Conservation (phyloP, 306 rosid genomes). For the Malus fusca region DNA sequence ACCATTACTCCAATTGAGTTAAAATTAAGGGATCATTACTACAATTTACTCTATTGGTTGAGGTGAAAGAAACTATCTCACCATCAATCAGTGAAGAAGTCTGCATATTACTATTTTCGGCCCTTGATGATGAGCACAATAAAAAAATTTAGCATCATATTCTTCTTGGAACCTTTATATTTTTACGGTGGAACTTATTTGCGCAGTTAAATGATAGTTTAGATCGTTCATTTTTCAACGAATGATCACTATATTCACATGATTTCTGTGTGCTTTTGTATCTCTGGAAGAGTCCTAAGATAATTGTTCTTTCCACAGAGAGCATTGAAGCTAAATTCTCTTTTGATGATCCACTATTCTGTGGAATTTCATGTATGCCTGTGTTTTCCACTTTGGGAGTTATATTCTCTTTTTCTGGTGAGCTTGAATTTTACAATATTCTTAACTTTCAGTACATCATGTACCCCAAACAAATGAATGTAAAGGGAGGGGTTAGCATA, state of each 20-base stretch:
- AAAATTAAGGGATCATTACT: too few relatives aligned
- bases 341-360: neutral
- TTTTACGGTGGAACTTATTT: neutral
- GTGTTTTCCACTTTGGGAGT: neutral
- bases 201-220: neutral
- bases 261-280: neutral
- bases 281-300: neutral
- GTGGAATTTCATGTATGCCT: neutral
- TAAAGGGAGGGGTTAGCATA: neutral
- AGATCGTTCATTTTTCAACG: neutral
- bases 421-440: neutral
- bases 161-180: neutral
- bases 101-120: neutral
- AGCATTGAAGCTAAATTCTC: neutral
- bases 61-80: neutral
- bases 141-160: neutral
- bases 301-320: neutral
- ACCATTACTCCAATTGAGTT: too few relatives aligned
- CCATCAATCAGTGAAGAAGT: neutral
- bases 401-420: neutral
- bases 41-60: neutral
- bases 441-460: neutral
- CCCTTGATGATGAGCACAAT: neutral
- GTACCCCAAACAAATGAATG: neutral
- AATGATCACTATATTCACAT: neutral